Conservation (phyloP, 352 stramenopile genomes). For the Phytophthora megakarya region DNA sequence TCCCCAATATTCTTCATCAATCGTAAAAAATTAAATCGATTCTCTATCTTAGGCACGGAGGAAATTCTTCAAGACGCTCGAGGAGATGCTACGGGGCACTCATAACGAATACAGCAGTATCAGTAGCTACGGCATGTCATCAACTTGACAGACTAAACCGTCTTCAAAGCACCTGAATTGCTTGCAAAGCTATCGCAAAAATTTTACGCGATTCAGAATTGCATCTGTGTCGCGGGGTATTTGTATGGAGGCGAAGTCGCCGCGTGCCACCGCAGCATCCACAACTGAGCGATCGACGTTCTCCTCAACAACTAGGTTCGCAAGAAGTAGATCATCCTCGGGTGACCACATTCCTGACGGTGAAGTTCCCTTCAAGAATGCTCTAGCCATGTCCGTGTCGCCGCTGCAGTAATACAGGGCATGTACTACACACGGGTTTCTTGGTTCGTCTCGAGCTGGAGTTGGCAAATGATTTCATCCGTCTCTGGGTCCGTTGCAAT, state of each 20-base stretch:
- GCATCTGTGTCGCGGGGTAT: conserved; percentile 37
- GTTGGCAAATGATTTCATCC: conserved; percentile 33
- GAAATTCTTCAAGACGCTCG: conserved; percentile 29
- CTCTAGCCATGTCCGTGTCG: conserved; percentile 29
- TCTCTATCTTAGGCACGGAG: conserved; percentile 16
- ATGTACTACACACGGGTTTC: conserved; percentile 34
- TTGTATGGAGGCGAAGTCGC: conserved; percentile 50
- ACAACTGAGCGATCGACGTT: conserved; percentile 30
- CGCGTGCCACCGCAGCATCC: conserved; percentile 33
- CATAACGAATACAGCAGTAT: background rate
- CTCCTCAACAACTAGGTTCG: conserved; percentile 24
- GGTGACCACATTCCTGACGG: conserved; percentile 49
- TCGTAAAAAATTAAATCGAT: background rate
- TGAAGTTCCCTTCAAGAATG: conserved; percentile 41
- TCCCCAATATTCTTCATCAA: background rate
- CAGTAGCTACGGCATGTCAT: background rate
- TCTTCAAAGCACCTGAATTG: background rate
- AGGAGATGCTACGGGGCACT: conserved; percentile 23
- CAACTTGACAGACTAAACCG: background rate
- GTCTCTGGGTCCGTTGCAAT: conserved; percentile 31
- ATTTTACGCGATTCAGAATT: conserved; percentile 26
- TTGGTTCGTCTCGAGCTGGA: conserved; percentile 45
- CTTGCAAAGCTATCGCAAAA: conserved; percentile 6
- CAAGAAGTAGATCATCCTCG: conserved; percentile 56
- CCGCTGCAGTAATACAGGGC: conserved; percentile 54